These are phyloP conservation scores for Lipomyces kockii DNA, from an alignment of 805 yeast species.

Conservation along the genomic window DNA sequence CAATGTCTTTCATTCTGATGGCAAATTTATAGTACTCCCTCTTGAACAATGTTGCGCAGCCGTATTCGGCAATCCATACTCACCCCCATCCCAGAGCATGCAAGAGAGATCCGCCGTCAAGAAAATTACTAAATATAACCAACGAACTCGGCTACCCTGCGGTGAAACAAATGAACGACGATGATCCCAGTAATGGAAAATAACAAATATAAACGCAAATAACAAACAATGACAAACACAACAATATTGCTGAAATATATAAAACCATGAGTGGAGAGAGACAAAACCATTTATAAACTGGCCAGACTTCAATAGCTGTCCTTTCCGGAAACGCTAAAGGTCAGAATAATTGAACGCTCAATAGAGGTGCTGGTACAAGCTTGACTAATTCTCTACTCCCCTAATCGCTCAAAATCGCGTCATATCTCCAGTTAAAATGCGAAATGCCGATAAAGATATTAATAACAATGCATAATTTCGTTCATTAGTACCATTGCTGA, in stretches of 20 bases:
- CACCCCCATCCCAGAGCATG: background rate
- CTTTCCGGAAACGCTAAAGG: background rate
- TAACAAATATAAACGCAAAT: background rate
- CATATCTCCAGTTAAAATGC: background rate
- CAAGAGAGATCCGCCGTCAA: background rate
- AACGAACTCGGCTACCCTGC: background rate
- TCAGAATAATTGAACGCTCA: background rate
- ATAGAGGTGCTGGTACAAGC: background rate
- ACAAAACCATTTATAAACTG: background rate
- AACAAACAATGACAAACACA: slow-evolving; percentile 1
- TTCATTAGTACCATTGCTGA: slow-evolving; percentile 34
- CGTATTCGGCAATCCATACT: background rate
- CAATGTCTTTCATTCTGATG: background rate
- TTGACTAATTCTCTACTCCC: background rate
- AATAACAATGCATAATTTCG: background rate
- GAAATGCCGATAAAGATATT: background rate
- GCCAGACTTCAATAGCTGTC: background rate
- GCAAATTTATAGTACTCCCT: background rate
- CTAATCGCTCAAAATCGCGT: background rate
- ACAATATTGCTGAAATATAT: background rate
- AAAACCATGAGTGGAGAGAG: background rate
- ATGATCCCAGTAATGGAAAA: background rate
- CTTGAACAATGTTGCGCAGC: background rate
- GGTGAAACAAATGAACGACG: background rate
- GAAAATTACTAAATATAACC: background rate